These are phyloP conservation scores for Clitoria ternatea DNA, from an alignment of 306 rosid genomes.

Conservation along the genomic window DNA sequence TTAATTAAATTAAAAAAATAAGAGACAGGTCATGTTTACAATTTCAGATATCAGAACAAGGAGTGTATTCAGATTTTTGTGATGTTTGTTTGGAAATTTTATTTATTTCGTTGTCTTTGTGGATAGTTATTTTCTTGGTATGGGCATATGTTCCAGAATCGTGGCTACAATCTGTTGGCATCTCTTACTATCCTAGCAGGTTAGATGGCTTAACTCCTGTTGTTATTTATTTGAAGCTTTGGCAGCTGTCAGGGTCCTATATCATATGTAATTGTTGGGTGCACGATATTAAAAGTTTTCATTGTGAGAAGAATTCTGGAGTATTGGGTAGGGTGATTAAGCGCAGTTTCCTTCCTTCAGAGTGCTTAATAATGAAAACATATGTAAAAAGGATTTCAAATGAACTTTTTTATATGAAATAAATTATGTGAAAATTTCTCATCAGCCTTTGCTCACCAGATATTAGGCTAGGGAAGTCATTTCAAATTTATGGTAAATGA, in stretches of 20 bases:
- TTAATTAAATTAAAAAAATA: too few species aligned
- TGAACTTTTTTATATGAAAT: neutral
- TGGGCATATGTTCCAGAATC: constrained; percentile 93
- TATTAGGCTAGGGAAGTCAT: constrained; percentile 38
- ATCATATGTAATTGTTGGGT: neutral
- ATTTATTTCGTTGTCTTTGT: constrained; percentile 3
- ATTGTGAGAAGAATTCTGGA: neutral
- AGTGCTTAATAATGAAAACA: neutral
- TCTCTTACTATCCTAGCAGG: constrained; percentile 89
- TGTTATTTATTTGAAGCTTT: neutral
- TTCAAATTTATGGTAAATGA: neutral
- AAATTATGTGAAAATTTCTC: neutral
- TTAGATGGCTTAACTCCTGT: constrained; percentile 22
- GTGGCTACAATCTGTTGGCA: constrained; percentile 74
- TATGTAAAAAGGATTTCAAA: neutral
- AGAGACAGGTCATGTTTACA: too few species aligned
- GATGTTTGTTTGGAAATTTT: neutral
- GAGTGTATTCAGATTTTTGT: neutral
- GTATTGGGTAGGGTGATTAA: neutral
- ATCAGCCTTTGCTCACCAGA: constrained; percentile 28
- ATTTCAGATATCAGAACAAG: too few species aligned
- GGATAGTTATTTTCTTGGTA: constrained; percentile 64
- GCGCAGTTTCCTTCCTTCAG: neutral
- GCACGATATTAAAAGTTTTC: neutral
- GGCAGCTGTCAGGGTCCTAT: too few species aligned